Evolutionary conservation across 768 basidiomycete genomes (phyloP), one percentile per base, ranked within the genome.

Genomic region (Hortiboletus flavorubellus): DNA sequence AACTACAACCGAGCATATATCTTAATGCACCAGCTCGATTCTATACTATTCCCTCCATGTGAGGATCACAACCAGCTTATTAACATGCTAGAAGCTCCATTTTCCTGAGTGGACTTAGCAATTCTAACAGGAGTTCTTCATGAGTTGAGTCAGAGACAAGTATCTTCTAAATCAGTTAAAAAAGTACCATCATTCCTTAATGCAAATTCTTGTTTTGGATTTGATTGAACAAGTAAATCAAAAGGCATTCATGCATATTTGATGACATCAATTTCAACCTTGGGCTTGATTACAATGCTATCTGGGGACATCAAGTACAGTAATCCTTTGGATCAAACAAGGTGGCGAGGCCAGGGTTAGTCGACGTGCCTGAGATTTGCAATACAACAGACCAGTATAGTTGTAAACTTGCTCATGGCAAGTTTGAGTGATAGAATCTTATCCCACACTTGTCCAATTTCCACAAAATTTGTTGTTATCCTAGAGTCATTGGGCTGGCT

Each of bases 191-290:
- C n/a, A n/a, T n/a, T n/a, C n/a, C n/a, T n/a, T n/a, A n/a, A n/a
- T n/a, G n/a, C n/a, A n/a, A n/a, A n/a, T n/a, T n/a, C n/a, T n/a
- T 98, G 97, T 67, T 98, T 98, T 1, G 95, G 94, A 72, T 99
- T 99, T 16, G 91, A 93, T 67, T 97, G 95, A 63, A 96, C 93
- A 8, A 99, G 82, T 0, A 93, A 96, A 63, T 98, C 94, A 56
- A 99, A 93, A 8, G 98, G 80, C 82, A 95, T 93, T 23, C 97
- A 82, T 1, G 96, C 97, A 40, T 93, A 87, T 69, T 99, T 99
- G 70, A 98, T 98, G 70, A 98, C 97, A 29, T 96, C 96, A 64
- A 99, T 99, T 75, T 98, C 96, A 2, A 93, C 93, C 55, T 93
- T 90, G 1, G 87, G 87, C 69, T 98, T 98, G 55, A 94, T 74